These are phyloP conservation scores for Candida gigantensis DNA, from an alignment of 1,139 yeast species.

Conservation along the genomic window DNA sequence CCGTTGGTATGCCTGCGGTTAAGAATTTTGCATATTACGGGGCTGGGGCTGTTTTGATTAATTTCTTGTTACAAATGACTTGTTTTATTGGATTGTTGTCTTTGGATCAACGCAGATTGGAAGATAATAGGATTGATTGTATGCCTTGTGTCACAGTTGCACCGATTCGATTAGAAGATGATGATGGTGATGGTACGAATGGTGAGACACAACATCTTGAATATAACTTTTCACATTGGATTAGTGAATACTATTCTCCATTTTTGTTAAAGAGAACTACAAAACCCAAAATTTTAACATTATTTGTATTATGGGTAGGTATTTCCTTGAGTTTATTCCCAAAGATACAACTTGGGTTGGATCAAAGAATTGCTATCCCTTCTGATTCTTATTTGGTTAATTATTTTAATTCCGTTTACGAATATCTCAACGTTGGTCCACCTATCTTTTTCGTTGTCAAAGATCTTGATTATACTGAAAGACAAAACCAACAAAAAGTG, in stretches of 20 bases:
- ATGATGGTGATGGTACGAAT: slow-evolving; percentile 17
- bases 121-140: slow-evolving; percentile 59
- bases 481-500: slow-evolving; percentile 65
- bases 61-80: slow-evolving; percentile 78
- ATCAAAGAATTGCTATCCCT: slow-evolving; percentile 88
- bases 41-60: slow-evolving; percentile 80
- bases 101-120: slow-evolving; percentile 65
- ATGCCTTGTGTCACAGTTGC: slow-evolving; percentile 48
- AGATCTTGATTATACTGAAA: slow-evolving; percentile 59
- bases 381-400: slow-evolving; percentile 74
- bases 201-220: slow-evolving; percentile 20
- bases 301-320: slow-evolving; percentile 66
- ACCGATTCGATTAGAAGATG: slow-evolving; percentile 13
- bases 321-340: slow-evolving; percentile 72
- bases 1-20: slow-evolving; percentile 94
- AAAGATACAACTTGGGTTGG: slow-evolving; percentile 71
- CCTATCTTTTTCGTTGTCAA: slow-evolving; percentile 84
- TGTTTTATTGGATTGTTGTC: slow-evolving; percentile 74
- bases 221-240: slow-evolving; percentile 28
- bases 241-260: slow-evolving; percentile 46
- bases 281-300: slow-evolving; percentile 49
- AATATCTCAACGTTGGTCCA: slow-evolving; percentile 82
- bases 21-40: slow-evolving; percentile 89
- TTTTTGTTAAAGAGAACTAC: slow-evolving; percentile 49
- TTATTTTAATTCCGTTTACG: slow-evolving; percentile 76